A percentile compares a stretch with the other conserved stretches of the same genome.
These are phyloP conservation scores for Symbiodinium natans DNA, from an alignment of 73 alveolate species.

Conservation along the genomic window DNA sequence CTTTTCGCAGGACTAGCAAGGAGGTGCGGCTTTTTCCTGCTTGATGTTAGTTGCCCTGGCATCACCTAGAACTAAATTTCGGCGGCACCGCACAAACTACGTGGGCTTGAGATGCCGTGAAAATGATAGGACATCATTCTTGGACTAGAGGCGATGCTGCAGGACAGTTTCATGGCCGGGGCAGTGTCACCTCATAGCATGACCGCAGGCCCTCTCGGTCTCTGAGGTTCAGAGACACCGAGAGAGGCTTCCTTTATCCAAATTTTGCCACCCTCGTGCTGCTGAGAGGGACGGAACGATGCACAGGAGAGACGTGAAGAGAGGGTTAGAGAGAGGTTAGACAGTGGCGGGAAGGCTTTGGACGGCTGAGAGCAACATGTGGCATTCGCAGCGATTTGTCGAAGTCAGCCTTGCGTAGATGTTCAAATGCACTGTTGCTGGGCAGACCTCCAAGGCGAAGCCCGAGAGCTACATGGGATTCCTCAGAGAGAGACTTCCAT, in stretches of 20 bases:
- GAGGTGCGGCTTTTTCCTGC: background rate
- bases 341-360: background rate
- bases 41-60: slow-evolving; percentile 12
- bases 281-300: background rate
- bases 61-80: background rate
- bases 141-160: too few relatives aligned
- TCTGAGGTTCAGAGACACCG: slow-evolving; percentile 13
- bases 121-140: too few relatives aligned
- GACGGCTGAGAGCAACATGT: slow-evolving; percentile 4
- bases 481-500: slow-evolving; percentile 9
- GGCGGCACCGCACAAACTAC: too few relatives aligned
- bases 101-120: too few relatives aligned
- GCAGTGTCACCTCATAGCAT: slow-evolving; percentile 17
- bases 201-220: slow-evolving; percentile 3
- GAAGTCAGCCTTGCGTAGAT: background rate
- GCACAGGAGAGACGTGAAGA: too few relatives aligned
- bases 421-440: background rate
- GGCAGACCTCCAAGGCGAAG: slow-evolving; percentile 6
- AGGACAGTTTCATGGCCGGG: background rate
- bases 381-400: too few relatives aligned
- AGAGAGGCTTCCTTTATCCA: background rate
- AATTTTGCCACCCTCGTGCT: slow-evolving; percentile 3
- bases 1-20: background rate
- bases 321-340: too few relatives aligned
- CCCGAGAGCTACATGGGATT: background rate